Conservation (phyloP, 257 asterid genomes). For the Petunia secreta region DNA sequence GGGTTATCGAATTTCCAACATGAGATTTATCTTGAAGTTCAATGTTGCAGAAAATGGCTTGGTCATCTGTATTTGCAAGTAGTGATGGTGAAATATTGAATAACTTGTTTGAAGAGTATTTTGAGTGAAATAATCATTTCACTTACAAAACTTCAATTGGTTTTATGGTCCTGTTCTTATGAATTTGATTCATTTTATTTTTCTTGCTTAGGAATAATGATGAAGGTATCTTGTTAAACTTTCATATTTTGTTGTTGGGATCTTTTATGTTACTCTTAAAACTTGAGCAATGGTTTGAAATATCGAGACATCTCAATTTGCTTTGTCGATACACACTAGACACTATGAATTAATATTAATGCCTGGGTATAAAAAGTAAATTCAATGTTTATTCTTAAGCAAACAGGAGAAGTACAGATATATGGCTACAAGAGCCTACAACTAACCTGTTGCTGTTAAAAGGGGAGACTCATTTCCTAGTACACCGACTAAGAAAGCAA, state of each 20-base stretch:
- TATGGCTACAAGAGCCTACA: too few relatives aligned
- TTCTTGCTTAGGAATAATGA: not conserved
- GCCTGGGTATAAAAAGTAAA: not conserved
- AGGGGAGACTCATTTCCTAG: constrained; percentile 5
- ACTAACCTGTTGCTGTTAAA: not conserved
- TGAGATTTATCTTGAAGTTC: not conserved
- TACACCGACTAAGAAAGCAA: not conserved
- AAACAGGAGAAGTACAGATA: not conserved
- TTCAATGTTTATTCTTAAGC: not conserved
- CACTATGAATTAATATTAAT: not conserved
- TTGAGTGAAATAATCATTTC: too few relatives aligned
- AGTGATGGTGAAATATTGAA: not conserved
- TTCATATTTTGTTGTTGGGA: not conserved
- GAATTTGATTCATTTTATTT: not conserved
- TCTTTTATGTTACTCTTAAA: not conserved
- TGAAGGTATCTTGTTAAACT: not conserved
- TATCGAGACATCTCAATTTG: not conserved
- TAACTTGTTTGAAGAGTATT: not conserved
- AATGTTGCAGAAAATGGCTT: too few relatives aligned
- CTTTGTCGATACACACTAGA: not conserved
- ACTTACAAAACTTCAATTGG: too few relatives aligned
- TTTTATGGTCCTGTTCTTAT: too few relatives aligned
- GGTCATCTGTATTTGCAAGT: not conserved
- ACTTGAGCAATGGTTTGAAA: not conserved
- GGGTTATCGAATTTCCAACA: not conserved